These are phyloP conservation scores for Citrullus amarus DNA, from an alignment of 306 rosid species.

Conservation along the genomic window DNA sequence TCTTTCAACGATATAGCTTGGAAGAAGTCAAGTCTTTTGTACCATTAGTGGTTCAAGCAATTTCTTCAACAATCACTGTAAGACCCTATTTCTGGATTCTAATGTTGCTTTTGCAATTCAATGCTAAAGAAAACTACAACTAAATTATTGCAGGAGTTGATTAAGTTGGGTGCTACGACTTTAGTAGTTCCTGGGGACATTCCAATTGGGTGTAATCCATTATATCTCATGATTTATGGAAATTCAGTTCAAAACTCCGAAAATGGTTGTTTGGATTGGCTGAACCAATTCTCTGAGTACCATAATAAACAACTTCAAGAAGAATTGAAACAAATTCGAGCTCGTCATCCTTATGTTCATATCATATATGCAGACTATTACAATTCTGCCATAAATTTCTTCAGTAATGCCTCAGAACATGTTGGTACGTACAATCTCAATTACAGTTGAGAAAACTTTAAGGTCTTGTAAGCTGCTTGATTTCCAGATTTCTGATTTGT, in stretches of 20 bases:
- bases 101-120: too few relatives aligned
- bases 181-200: slow-evolving; percentile 33
- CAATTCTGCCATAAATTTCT: slow-evolving; percentile 20
- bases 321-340: slow-evolving; percentile 16
- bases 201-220: slow-evolving; percentile 23
- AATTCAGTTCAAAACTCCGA: slow-evolving; percentile 14
- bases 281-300: slow-evolving; percentile 25
- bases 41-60: slow-evolving; percentile 24
- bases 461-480: too few relatives aligned
- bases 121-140: too few relatives aligned
- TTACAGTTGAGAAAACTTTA: too few relatives aligned
- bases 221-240: slow-evolving; percentile 11
- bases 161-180: slow-evolving; percentile 26
- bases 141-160: background rate
- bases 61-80: slow-evolving; percentile 23
- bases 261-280: slow-evolving; percentile 31
- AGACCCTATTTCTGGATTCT: background rate
- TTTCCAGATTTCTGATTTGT: too few relatives aligned
- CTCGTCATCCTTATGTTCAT: slow-evolving; percentile 14
- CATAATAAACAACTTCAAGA: slow-evolving; percentile 24
- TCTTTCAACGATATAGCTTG: background rate
- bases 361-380: slow-evolving; percentile 39
- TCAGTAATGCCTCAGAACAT: slow-evolving; percentile 17
- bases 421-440: slow-evolving; percentile 9
- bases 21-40: slow-evolving; percentile 22